A percentile compares a stretch with the other conserved stretches of the same genome.
Conservation (phyloP, 2,329 filamentous ascomycete species). For the Pseudomassariella vexata region DNA sequence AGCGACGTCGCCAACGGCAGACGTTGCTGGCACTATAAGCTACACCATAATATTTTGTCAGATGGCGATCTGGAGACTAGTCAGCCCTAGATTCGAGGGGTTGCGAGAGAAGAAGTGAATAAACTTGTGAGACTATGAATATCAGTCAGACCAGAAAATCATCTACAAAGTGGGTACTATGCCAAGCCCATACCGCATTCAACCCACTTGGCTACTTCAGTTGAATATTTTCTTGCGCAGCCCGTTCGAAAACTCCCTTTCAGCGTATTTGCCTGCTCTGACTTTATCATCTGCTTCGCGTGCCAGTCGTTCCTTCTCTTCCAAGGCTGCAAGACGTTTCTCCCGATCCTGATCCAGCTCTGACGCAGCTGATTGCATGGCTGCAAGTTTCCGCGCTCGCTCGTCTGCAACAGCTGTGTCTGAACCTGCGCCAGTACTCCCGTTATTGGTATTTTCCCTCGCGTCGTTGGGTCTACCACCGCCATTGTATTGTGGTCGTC, state of each 20-base stretch:
- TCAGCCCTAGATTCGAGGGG: too few species aligned
- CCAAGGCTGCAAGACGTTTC: slow-evolving; percentile 60
- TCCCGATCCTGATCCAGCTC: slow-evolving; percentile 67
- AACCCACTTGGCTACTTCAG: too few species aligned
- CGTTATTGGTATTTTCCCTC: slow-evolving; percentile 8
- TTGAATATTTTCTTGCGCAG: slow-evolving; percentile 50
- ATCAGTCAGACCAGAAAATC: too few species aligned
- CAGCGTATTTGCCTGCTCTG: slow-evolving; percentile 55
- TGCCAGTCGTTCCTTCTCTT: slow-evolving; percentile 57
- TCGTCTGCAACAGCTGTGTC: slow-evolving; percentile 35
- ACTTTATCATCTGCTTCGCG: slow-evolving; percentile 62
- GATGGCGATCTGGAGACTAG: too few species aligned
- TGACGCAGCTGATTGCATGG: slow-evolving; percentile 66
- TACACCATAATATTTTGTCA: too few species aligned
- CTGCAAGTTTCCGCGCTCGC: slow-evolving; percentile 61
- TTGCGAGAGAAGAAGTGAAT: too few species aligned
- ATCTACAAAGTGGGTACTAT: too few species aligned
- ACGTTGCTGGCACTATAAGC: too few species aligned
- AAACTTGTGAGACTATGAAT: too few species aligned
- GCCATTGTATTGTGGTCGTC: slow-evolving; percentile 2
- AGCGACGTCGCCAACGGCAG: too few species aligned
- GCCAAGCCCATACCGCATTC: too few species aligned
- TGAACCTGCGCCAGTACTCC: slow-evolving; percentile 28
- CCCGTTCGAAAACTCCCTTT: slow-evolving; percentile 57
- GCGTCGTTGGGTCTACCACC: not conserved